Conservation (phyloP, 208 protist genomes). For the Acanthamoeba lenticulata region DNA sequence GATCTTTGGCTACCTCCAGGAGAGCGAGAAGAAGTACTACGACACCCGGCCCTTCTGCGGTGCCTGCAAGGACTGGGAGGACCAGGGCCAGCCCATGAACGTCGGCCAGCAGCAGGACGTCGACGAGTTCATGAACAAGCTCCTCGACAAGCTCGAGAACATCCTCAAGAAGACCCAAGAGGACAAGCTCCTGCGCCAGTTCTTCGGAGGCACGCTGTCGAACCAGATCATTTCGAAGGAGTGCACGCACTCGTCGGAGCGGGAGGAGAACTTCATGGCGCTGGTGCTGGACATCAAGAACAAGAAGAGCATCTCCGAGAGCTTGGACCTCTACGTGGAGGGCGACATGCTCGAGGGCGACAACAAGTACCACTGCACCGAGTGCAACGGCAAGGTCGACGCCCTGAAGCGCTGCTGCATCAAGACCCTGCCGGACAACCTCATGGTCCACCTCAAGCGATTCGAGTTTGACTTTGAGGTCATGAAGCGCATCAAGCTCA, state of each 20-base stretch:
- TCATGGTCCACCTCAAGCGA: slow-evolving; percentile 85
- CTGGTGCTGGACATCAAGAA: slow-evolving; percentile 80
- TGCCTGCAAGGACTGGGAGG: slow-evolving; percentile 68
- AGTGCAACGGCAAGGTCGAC: slow-evolving; percentile 74
- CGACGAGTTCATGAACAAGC: slow-evolving; percentile 84
- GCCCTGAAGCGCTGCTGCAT: slow-evolving; percentile 75
- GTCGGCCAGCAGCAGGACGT: slow-evolving; percentile 81
- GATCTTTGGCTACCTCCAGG: slow-evolving; percentile 80
- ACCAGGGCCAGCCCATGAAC: slow-evolving; percentile 71
- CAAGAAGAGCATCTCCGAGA: slow-evolving; percentile 79
- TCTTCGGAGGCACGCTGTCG: slow-evolving; percentile 78
- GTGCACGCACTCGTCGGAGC: slow-evolving; percentile 78
- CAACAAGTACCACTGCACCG: slow-evolving; percentile 84
- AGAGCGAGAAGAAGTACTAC: slow-evolving; percentile 76
- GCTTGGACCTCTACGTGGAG: slow-evolving; percentile 80
- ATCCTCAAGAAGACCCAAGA: slow-evolving; percentile 66
- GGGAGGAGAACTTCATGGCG: slow-evolving; percentile 79
- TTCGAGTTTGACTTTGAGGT: slow-evolving; percentile 73
- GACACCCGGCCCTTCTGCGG: slow-evolving; percentile 80
- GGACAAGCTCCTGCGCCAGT: slow-evolving; percentile 75
- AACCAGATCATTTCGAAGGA: slow-evolving; percentile 85
- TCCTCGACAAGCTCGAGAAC: slow-evolving; percentile 74
- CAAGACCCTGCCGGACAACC: slow-evolving; percentile 78
- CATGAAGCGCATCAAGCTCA: slow-evolving; percentile 76
- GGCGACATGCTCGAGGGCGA: slow-evolving; percentile 82